Evolutionary conservation across 2,329 filamentous ascomycete species (phyloP).

Genomic region (Stemphylium beticola): DNA sequence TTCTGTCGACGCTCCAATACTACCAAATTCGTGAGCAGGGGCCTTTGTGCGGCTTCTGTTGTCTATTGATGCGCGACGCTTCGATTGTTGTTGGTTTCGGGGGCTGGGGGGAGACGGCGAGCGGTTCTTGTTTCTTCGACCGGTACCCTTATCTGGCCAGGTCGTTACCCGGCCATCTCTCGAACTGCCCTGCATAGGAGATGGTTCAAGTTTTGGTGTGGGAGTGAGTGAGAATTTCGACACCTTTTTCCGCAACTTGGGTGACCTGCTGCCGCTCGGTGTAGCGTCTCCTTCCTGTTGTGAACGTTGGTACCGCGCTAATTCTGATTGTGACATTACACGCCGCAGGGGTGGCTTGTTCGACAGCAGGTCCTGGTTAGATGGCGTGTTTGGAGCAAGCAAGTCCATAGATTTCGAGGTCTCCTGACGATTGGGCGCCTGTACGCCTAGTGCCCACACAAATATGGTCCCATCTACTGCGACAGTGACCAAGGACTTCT

Average conservation of each 20-base stretch:
- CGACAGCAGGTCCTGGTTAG: conserved; percentile 41
- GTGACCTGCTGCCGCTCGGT: conserved; percentile 54
- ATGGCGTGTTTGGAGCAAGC: conserved; percentile 39
- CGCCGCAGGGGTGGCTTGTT: conserved; percentile 77
- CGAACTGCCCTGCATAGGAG: conserved; percentile 37
- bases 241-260: conserved; percentile 60
- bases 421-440: conserved; percentile 37
- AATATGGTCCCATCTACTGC: conserved; percentile 60
- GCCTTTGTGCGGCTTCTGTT: conserved; percentile 57
- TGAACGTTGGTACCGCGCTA: conserved; percentile 74
- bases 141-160: conserved; percentile 25
- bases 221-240: conserved; percentile 60
- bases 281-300: conserved; percentile 48
- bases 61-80: conserved; percentile 58
- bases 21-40: conserved; percentile 42
- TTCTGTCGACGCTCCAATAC: conserved; percentile 55
- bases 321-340: conserved; percentile 84
- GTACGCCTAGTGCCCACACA: conserved; percentile 51
- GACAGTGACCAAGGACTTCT: conserved; percentile 55
- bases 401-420: conserved; percentile 48
- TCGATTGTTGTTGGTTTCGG: conserved; percentile 43
- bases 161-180: conserved; percentile 28
- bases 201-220: conserved; percentile 54
- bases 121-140: conserved; percentile 43
- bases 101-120: conserved; percentile 53